Base-by-base conservation (phyloP, 768 basidiomycete species). In the Xerocomellus intermedius region DNA sequence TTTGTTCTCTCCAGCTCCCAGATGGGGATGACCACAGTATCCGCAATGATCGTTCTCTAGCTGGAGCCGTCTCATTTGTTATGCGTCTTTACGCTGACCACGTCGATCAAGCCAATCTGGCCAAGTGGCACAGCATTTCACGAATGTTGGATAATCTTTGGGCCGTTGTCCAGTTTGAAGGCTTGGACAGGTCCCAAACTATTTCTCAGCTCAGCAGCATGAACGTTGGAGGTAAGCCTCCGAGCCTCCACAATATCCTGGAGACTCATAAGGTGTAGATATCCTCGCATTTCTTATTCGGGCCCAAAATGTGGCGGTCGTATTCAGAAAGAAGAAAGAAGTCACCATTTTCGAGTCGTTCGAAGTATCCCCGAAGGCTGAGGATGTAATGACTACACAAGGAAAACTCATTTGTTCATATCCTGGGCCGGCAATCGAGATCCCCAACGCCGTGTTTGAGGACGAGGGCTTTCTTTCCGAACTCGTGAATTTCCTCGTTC, bases 221-320 rank as follows among this genome's bases (percentile, higher is more conserved):
- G 63, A 3, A n/a, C 1, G 37, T 42, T 0, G 60, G 62, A 52
- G 70, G 66, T 69, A 59, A 42, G 56, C 4, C 26, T 16, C 17
- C 13, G 7, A 10, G 1, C 8, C 12, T 49, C 5, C 2, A 3
- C 3, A 1, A 4, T 28, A 28, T 33, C 12, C 2, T n/a, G 8
- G 28, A 16, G 33, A 30, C 52, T 63, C 21, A 63, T 8, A 5
- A 5, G 8, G 0, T 22, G 7, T 7, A 82, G 81, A 74, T 50
- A 61, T 70, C 8, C 52, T 77, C 4, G 65, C 67, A 17, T 68
- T 79, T 38, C 70, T 70, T 5, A 69, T 83, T 32, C 68, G 66
- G 21, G 71, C 74, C 0, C 82, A 83, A 52, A 83, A 83, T 45
- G 80, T 77, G 4, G 78, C 73, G 10, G 51, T 83, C 4, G 62